Evolutionary conservation across 2,329 filamentous ascomycete species (phyloP).

Genomic region (Colletotrichum phormii): DNA sequence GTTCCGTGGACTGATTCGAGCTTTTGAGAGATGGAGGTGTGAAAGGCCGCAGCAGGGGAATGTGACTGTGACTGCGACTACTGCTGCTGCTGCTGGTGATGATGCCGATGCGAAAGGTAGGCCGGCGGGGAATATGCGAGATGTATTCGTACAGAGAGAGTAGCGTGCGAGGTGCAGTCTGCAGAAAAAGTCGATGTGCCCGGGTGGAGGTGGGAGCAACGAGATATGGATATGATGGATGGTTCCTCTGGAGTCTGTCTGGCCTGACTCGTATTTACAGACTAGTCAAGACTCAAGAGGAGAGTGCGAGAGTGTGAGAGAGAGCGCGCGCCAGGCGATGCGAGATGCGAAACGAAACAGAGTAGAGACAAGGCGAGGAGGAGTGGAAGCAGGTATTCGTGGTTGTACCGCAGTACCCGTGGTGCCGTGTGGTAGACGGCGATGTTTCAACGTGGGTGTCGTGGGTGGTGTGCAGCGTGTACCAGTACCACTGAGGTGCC

Average conservation of each 20-base stretch:
- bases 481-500: neutral
- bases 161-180: neutral
- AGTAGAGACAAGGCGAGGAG: neutral
- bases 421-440: neutral
- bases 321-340: conserved; percentile 11
- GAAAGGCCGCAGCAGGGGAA: neutral
- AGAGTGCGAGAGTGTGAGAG: too few species aligned
- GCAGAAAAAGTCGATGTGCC: neutral
- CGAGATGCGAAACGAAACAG: conserved; percentile 7
- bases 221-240: neutral
- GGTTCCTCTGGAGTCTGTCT: neutral
- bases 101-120: neutral
- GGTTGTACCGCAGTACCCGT: neutral
- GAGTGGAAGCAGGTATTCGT: neutral
- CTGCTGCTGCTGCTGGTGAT: neutral
- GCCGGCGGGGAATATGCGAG: neutral
- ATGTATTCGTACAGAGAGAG: neutral
- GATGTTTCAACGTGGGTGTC: neutral
- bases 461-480: neutral
- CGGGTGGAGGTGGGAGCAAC: neutral
- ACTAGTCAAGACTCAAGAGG: neutral
- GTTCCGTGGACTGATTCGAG: neutral
- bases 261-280: neutral
- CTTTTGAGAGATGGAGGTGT: neutral
- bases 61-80: neutral